Evolutionary conservation across 2,329 filamentous ascomycete species (phyloP).

Genomic region (Sphaerulina vaccinii): DNA sequence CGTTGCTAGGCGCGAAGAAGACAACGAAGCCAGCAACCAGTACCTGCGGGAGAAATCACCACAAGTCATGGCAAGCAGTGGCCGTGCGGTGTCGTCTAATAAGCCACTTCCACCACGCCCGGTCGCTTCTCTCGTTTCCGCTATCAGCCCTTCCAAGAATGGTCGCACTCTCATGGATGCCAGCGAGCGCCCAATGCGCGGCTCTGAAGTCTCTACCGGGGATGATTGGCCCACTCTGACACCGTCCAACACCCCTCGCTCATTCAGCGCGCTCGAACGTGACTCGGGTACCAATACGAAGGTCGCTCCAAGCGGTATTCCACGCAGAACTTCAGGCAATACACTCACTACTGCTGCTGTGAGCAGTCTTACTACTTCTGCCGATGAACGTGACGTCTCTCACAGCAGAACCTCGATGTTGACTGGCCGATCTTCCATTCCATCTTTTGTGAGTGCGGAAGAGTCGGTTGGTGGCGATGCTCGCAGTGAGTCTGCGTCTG

Average conservation of each 20-base stretch:
- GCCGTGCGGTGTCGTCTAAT: constrained; percentile 20
- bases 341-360: neutral
- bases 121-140: constrained; percentile 34
- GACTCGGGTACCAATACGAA: neutral
- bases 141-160: constrained; percentile 38
- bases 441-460: constrained; percentile 19
- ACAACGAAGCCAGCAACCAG: constrained; percentile 3
- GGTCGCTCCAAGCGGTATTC: constrained; percentile 11
- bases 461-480: constrained; percentile 1
- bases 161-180: constrained; percentile 43
- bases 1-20: neutral
- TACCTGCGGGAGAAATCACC: neutral
- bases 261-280: constrained; percentile 15
- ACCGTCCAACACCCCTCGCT: constrained; percentile 23
- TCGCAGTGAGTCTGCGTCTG: neutral
- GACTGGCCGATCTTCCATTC: constrained; percentile 10
- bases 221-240: constrained; percentile 28
- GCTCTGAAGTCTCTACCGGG: constrained; percentile 12
- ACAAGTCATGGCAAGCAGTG: neutral
- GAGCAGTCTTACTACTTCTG: neutral
- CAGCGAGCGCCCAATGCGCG: constrained; percentile 34
- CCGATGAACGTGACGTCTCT: neutral
- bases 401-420: constrained; percentile 8
- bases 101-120: constrained; percentile 45
- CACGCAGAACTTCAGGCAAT: constrained; percentile 13